phyloP scores from a whole-genome alignment of 202 grass and related monocot species.

The Zoysia matrella region DNA sequence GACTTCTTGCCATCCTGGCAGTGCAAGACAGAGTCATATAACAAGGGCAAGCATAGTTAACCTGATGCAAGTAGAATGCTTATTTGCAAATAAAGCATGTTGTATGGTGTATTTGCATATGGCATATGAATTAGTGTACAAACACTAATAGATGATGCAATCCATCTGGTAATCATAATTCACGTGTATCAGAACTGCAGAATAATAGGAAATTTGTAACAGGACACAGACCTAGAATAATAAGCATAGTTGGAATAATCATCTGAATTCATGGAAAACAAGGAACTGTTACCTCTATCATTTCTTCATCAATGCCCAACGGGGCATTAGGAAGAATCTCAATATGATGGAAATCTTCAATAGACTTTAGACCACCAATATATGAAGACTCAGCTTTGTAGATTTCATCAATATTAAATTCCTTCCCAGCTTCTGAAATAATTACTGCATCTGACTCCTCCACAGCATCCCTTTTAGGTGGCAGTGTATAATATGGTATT shows the following conservation, averaged over 20 bases:
- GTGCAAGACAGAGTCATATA: slow-evolving; percentile 21
- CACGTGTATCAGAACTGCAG: not conserved
- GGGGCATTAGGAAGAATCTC: slow-evolving; percentile 83
- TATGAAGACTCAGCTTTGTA: slow-evolving; percentile 83
- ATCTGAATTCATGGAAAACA: slow-evolving; percentile 15
- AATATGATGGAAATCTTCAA: slow-evolving; percentile 82
- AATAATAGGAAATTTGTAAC: not conserved
- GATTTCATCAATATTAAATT: slow-evolving; percentile 86
- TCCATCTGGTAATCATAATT: slow-evolving; percentile 2
- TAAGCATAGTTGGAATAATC: not conserved
- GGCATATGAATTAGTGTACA: not conserved
- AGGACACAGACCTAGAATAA: not conserved
- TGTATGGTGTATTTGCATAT: not conserved
- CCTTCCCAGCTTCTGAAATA: slow-evolving; percentile 71
- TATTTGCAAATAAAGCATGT: not conserved
- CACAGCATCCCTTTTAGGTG: slow-evolving; percentile 59
- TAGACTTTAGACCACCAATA: slow-evolving; percentile 70
- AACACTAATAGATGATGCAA: slow-evolving; percentile 6
- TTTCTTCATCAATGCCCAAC: slow-evolving; percentile 75
- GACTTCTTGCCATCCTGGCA: slow-evolving; percentile 49
- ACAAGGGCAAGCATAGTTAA: not conserved
- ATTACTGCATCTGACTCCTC: slow-evolving; percentile 61
- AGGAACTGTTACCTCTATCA: slow-evolving; percentile 60
- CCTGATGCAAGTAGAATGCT: not conserved
- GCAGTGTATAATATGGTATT: slow-evolving; percentile 94